Base-by-base conservation (phyloP, 345 rosid genomes). In the Camelina laxa region DNA sequence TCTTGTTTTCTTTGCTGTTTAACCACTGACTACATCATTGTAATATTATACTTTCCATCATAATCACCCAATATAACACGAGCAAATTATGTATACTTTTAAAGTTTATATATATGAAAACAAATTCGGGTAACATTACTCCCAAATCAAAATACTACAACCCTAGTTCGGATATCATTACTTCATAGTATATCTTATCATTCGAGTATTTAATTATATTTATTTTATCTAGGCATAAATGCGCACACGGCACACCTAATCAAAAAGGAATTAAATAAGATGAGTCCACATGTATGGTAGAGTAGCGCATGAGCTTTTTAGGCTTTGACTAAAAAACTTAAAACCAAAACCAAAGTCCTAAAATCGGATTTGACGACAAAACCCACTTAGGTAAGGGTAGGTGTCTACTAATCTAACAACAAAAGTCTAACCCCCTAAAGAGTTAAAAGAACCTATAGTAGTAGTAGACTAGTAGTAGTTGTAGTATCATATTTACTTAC, bases 231-330 rank as follows among this genome's bases (percentile, higher is more conserved):
- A 68, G 54, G 79, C 20, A 15, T 75, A 67, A 59, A 68, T 60
- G 79, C 79, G 79, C 79, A 75, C 71, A 65, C 6, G 15, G 77
- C 77, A 74, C 48, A 75, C 9, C 30, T 36, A 65, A 65, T 21
- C 42, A 48, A 45, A 66, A 58, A 58, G 42, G 49, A 38, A 75
- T 38, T 33, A 36, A 67, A 59, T 16, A 59, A 39, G 65, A 22
- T 13, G 24, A 76, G 35, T 69, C 62, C 74, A 60, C 69, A 61
- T 51, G 74, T 31, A 60, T 9, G 17, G 65, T 55, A 76, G 80
- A 64, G 80, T 57, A 70, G 80, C 71, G 75, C 71, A 63, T 76
- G 80, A 76, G 67, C 55, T 17, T 74, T 60, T 31, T 76, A 76
- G 75, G 75, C 19, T 76, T 76, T 76, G 80, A 76, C 80, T 61